Base-by-base conservation (phyloP, 371 early-diverging fungal species). In the Saksenaea oblongispora region DNA sequence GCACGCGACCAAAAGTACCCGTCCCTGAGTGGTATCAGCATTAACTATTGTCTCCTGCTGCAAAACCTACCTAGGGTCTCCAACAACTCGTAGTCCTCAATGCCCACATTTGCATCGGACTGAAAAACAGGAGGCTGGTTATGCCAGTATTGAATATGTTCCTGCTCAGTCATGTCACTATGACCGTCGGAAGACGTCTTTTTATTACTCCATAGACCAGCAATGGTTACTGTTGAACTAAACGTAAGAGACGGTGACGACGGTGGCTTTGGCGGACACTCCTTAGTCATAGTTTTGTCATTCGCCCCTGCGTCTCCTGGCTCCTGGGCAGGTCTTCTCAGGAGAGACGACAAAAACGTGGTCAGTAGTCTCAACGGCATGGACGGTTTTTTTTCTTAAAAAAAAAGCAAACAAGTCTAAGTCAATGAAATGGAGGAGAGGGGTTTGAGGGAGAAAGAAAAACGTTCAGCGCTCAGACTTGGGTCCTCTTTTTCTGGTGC, bases 1-100 rank as follows among this genome's bases (percentile, higher is more conserved):
- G 93, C 56, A 98, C 98, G 37, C 98, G 84, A 13, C 97, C 97
- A 84, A 96, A 97, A 4, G 96, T 95, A 17, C 98, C 97, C 2
- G 96, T 98, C 17, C 97, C 98, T 88, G 51, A 63, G 51, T 41
- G 54, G 62, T 53, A 53, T 51, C 39, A 37, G 47, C 36, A 54
- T 58, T 57, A 63, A 58, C 34, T 36, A 22, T 27, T 47, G 14
- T 53, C 55, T 51, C 34, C 36, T 26, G 41, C 58, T 37, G 15
- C 22, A 55, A 44, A 59, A 14, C 71, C 61, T 86, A 88, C 90
- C 90, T 53, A 90, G 74, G 15, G 90, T 90, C 68, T 89, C 87
- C 59, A 86, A 69, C 34, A 90, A 68, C 57, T 86, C 82, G 69
- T 83, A 89, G 63, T 90, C 88, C 11, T 76, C 54, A 15, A 78